Evolutionary conservation across 768 basidiomycete species (phyloP).

Genomic region (Tricholoma saponaceum): DNA sequence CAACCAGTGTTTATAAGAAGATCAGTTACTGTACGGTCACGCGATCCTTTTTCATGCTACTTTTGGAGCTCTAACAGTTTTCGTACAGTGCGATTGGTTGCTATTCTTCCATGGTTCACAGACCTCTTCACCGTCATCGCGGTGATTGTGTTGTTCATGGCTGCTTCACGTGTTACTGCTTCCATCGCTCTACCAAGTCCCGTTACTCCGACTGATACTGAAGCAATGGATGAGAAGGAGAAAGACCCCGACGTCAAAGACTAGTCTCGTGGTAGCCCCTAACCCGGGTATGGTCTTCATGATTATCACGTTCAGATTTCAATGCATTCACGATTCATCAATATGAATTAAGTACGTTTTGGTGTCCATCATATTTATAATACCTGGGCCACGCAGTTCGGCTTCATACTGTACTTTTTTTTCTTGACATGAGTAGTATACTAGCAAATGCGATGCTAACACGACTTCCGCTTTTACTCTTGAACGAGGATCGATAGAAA

Average conservation of each 20-base stretch:
- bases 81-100: slow-evolving; percentile 40
- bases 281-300: not conserved
- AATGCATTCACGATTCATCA: not conserved
- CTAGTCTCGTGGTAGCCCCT: not conserved
- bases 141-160: slow-evolving; percentile 29
- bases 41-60: not conserved
- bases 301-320: not conserved
- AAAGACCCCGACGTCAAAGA: not conserved
- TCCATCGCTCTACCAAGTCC: not conserved
- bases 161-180: slow-evolving; percentile 16
- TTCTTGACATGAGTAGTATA: not conserved
- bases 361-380: not conserved
- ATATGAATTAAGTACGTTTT: not conserved
- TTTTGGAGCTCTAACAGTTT: not conserved
- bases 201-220: not conserved
- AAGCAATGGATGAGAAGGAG: not conserved
- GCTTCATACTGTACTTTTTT: not conserved
- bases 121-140: slow-evolving; percentile 35
- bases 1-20: slow-evolving; percentile 38
- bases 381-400: not conserved
- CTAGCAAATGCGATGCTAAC: not conserved
- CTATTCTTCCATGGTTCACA: slow-evolving; percentile 52
- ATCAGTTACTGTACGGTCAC: slow-evolving; percentile 41
- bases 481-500: not conserved
- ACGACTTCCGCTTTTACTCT: not conserved